Conservation (phyloP, 1,284 basidiomycete genomes). For the Boletus austroedulis region DNA sequence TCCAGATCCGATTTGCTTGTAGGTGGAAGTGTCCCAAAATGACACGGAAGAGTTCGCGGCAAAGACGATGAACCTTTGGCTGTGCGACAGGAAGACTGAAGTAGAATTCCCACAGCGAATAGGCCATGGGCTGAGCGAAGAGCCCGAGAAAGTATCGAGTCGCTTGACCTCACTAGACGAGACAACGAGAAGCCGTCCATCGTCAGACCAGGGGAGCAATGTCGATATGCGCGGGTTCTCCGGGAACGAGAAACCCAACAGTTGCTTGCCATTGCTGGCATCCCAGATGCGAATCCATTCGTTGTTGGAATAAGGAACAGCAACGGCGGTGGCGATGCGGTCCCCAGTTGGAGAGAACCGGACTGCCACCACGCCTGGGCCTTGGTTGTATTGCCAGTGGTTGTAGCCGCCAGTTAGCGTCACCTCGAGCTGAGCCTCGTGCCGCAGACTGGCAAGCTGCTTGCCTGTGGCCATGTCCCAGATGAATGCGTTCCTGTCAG, state of each 20-base stretch:
- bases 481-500: not conserved
- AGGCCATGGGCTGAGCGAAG: not conserved
- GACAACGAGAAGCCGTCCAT: not conserved
- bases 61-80: not conserved
- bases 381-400: too few species aligned
- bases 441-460: too few species aligned
- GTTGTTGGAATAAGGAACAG: not conserved
- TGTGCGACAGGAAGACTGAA: not conserved
- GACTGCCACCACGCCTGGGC: not conserved
- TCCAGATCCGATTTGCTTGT: not conserved
- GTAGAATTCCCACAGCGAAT: not conserved
- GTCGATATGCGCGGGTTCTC: not conserved
- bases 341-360: constrained; percentile 2
- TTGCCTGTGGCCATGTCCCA: not conserved
- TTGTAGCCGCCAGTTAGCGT: too few species aligned
- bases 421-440: too few species aligned
- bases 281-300: not conserved
- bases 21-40: not conserved
- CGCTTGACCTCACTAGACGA: not conserved
- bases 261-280: not conserved
- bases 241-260: not conserved
- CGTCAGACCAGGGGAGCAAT: not conserved
- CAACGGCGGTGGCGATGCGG: not conserved
- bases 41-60: not conserved
- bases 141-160: not conserved